Evolutionary conservation across 139 green algal genomes (phyloP).

Genomic region (Pseudopediastrum boryanum): DNA sequence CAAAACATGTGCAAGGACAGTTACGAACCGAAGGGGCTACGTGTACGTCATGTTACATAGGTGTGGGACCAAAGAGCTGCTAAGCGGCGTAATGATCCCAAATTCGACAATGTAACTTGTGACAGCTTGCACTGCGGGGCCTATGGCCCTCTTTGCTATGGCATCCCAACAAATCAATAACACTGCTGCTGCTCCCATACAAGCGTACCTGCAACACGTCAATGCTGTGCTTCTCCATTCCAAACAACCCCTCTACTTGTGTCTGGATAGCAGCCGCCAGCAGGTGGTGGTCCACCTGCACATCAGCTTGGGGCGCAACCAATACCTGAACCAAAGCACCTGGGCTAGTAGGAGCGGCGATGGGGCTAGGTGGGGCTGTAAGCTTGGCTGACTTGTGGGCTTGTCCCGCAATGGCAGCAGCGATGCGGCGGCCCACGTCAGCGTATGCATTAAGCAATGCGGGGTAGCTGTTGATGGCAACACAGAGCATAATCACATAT

Average conservation of each 20-base stretch:
- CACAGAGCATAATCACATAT: too few species aligned
- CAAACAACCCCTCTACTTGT: constrained; percentile 32
- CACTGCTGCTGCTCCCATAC: constrained; percentile 1
- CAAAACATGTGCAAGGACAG: too few species aligned
- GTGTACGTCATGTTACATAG: too few species aligned
- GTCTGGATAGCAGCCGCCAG: constrained; percentile 29
- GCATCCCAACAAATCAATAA: too few species aligned
- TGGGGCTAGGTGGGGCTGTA: background rate
- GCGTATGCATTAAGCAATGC: constrained; percentile 17
- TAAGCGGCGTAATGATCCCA: too few species aligned
- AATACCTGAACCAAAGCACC: background rate
- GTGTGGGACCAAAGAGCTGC: too few species aligned
- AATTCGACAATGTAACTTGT: too few species aligned
- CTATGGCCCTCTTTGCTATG: too few species aligned
- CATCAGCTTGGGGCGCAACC: constrained; percentile 10
- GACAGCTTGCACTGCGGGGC: too few species aligned
- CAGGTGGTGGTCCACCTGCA: constrained; percentile 25
- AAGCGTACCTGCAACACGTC: constrained; percentile 23
- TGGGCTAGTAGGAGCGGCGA: background rate
- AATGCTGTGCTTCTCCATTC: constrained; percentile 22
- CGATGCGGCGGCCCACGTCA: constrained; percentile 20
- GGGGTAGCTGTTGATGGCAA: constrained; percentile 13
- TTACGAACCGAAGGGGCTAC: too few species aligned
- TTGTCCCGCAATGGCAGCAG: constrained; percentile 3
- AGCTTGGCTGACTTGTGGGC: background rate